Evolutionary conservation across 805 yeast genomes (phyloP).

Genomic region (Saturnispora gosingensis): DNA sequence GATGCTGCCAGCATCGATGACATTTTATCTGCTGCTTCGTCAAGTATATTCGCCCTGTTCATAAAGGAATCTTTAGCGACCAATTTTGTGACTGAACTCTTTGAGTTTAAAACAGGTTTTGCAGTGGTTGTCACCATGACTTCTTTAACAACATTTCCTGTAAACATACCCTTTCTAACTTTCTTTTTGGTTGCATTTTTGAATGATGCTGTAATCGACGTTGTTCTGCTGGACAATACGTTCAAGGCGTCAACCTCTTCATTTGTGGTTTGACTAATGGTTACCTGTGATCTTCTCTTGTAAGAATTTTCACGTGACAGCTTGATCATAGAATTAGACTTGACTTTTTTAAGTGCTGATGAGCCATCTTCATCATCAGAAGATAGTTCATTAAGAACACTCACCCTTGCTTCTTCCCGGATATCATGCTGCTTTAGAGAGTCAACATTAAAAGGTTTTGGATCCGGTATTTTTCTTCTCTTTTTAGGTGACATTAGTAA

Average conservation of each 20-base stretch:
- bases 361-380: conserved; percentile 26
- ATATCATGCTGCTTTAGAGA: conserved; percentile 7
- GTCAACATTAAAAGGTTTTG: conserved; percentile 3
- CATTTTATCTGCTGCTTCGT: conserved; percentile 10
- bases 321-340: conserved; percentile 31
- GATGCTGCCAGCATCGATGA: conserved; percentile 12
- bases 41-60: conserved; percentile 4
- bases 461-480: conserved; percentile 9
- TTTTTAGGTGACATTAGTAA: conserved; percentile 11
- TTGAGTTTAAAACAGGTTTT: conserved; percentile 17
- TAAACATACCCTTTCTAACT: conserved; percentile 15
- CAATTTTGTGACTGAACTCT: conserved; percentile 24
- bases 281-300: not conserved
- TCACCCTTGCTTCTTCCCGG: not conserved
- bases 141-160: conserved; percentile 22
- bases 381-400: conserved; percentile 15
- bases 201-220: conserved; percentile 25
- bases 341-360: conserved; percentile 30
- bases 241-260: conserved; percentile 14
- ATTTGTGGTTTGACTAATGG: not conserved
- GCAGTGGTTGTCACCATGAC: conserved; percentile 25
- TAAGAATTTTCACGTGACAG: conserved; percentile 37
- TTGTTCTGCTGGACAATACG: conserved; percentile 18
- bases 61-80: conserved; percentile 9
- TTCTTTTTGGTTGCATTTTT: conserved; percentile 12